Percentiles rank a stretch among this genome's conserved stretches.
phyloP scores from a whole-genome alignment of 1,284 basidiomycete species.

The Apiotrichum akiyoshidainum region DNA sequence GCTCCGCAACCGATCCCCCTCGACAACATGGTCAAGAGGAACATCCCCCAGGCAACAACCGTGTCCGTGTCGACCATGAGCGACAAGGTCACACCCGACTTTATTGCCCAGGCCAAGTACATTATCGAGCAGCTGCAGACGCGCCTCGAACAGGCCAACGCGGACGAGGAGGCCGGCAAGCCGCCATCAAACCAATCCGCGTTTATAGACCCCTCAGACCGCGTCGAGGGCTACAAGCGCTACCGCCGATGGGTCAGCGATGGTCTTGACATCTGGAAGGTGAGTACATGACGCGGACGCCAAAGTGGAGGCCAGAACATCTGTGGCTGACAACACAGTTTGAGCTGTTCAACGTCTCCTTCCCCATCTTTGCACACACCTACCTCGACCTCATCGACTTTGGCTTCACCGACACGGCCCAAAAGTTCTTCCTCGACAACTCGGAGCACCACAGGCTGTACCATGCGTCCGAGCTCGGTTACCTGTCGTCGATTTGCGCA shows the following conservation, averaged over 20 bases:
- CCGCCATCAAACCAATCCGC: constrained; percentile 34
- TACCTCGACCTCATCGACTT: constrained; percentile 91
- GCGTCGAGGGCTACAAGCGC: constrained; percentile 64
- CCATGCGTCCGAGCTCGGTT: constrained; percentile 71
- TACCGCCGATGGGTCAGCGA: constrained; percentile 63
- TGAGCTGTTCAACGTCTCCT: constrained; percentile 85
- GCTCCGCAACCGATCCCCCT: constrained; percentile 41
- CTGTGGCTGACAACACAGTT: constrained; percentile 57
- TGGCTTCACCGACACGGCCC: constrained; percentile 85
- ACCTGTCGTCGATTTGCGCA: constrained; percentile 75
- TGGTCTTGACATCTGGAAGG: constrained; percentile 84
- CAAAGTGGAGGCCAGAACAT: constrained; percentile 5
- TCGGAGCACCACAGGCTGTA: constrained; percentile 65
- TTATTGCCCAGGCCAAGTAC: constrained; percentile 49
- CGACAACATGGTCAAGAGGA: constrained; percentile 45
- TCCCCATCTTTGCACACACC: constrained; percentile 96
- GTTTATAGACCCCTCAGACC: constrained; percentile 78
- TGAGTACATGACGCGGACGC: constrained; percentile 52
- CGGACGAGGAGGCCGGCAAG: constrained; percentile 73
- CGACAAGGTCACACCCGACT: constrained; percentile 46
- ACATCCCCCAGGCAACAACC: constrained; percentile 56
- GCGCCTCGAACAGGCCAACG: constrained; percentile 64
- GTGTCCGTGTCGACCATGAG: constrained; percentile 45
- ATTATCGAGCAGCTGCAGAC: constrained; percentile 45
- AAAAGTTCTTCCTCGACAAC: constrained; percentile 71